These are phyloP conservation scores for Haplographium delicatum DNA, from an alignment of 495 filamentous ascomycete species.

Conservation along the genomic window DNA sequence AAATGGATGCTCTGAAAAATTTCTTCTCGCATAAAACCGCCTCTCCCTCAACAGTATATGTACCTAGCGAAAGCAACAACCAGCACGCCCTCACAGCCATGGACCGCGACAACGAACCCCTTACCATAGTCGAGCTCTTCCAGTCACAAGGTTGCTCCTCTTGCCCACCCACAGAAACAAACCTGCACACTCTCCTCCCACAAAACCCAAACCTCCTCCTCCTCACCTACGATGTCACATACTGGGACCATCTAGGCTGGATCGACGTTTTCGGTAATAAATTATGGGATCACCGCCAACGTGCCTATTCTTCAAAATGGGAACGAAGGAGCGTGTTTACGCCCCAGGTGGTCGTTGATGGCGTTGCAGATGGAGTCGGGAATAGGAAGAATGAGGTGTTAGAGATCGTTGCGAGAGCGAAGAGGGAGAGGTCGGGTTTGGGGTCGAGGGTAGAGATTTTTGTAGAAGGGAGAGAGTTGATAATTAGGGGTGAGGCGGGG, in stretches of 20 bases:
- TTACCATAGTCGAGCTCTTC: constrained; percentile 15
- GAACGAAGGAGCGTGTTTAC: constrained; percentile 16
- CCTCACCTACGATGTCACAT: constrained; percentile 21
- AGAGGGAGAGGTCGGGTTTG: not conserved
- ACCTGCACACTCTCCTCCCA: not conserved
- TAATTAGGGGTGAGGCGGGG: not conserved
- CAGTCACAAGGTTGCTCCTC: constrained; percentile 22
- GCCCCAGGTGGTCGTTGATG: constrained; percentile 21
- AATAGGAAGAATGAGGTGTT: constrained; percentile 7
- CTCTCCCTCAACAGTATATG: not conserved
- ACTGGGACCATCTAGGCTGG: constrained; percentile 25
- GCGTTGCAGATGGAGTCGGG: constrained; percentile 16
- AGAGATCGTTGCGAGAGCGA: not conserved
- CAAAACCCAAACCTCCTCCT: constrained; percentile 19
- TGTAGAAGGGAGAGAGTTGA: constrained; percentile 1
- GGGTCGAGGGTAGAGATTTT: not conserved
- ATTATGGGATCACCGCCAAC: constrained; percentile 15
- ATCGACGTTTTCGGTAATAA: constrained; percentile 15
- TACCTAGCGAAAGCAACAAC: not conserved
- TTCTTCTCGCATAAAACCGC: constrained; percentile 1
- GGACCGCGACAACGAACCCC: constrained; percentile 1
- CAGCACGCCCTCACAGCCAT: not conserved
- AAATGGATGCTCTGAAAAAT: constrained; percentile 2
- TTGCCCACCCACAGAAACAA: constrained; percentile 16
- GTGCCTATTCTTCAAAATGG: constrained; percentile 16